Percentiles rank a stretch among this genome's conserved stretches.
Evolutionary conservation across 805 yeast genomes (phyloP).

Genomic region (Zygotorulaspora florentina): DNA sequence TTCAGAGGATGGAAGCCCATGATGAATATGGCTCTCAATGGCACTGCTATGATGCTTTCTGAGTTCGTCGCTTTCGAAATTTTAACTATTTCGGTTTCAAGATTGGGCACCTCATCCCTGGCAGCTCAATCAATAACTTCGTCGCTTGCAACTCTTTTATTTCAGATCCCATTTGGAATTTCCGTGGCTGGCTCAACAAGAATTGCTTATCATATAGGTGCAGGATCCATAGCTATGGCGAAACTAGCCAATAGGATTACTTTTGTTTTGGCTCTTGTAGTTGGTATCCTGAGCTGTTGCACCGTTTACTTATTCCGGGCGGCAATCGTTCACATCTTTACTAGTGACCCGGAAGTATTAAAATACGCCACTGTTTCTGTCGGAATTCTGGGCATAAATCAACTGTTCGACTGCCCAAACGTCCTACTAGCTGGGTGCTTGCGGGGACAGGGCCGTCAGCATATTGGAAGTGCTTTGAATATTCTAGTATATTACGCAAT

Average conservation of each 20-base stretch:
- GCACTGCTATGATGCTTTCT: constrained; percentile 51
- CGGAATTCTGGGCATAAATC: constrained; percentile 63
- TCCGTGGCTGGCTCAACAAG: constrained; percentile 54
- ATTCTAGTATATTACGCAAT: constrained; percentile 65
- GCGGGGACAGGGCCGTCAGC: constrained; percentile 74
- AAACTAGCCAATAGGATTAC: constrained; percentile 41
- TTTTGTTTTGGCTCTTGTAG: constrained; percentile 34
- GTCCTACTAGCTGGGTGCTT: constrained; percentile 69
- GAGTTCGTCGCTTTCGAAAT: constrained; percentile 57
- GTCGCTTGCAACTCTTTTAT: constrained; percentile 47
- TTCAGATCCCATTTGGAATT: constrained; percentile 55
- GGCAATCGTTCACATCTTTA: constrained; percentile 54
- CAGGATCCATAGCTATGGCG: constrained; percentile 28
- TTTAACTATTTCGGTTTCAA: constrained; percentile 50
- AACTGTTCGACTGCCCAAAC: constrained; percentile 65
- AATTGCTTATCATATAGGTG: constrained; percentile 52
- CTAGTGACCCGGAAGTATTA: constrained; percentile 57
- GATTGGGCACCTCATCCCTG: constrained; percentile 48
- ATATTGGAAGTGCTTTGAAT: constrained; percentile 66
- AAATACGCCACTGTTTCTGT: constrained; percentile 49
- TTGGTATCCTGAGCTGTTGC: constrained; percentile 41
- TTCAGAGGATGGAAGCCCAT: constrained; percentile 30
- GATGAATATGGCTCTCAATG: constrained; percentile 48
- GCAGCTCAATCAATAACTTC: constrained; percentile 57
- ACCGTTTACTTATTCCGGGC: constrained; percentile 44